phyloP scores from a whole-genome alignment of 129 eudicot genomes.

The Saposhnikovia divaricata region DNA sequence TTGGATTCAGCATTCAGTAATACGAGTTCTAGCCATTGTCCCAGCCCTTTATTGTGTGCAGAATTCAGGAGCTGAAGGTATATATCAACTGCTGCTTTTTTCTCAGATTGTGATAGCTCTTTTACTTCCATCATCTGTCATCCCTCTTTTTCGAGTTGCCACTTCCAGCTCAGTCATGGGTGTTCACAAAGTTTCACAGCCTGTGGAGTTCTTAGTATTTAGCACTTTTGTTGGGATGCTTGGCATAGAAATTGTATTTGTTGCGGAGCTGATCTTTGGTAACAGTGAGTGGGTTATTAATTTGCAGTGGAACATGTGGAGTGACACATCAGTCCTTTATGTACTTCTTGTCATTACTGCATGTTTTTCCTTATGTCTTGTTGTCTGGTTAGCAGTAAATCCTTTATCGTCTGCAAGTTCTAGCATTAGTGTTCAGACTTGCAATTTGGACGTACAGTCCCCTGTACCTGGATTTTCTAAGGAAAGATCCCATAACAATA shows the following conservation, averaged over 20 bases:
- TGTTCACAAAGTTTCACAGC: constrained; percentile 38
- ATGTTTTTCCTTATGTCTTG: constrained; percentile 38
- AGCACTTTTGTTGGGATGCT: constrained; percentile 65
- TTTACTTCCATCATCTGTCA: constrained; percentile 81
- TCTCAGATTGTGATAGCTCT: constrained; percentile 78
- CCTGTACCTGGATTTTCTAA: constrained; percentile 22
- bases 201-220: constrained; percentile 46
- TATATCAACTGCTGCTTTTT: constrained; percentile 69
- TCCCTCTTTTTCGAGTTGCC: constrained; percentile 83
- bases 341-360: constrained; percentile 45
- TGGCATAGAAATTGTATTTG: constrained; percentile 48
- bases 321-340: constrained; percentile 37
- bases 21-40: constrained; percentile 57
- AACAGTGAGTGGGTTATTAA: constrained; percentile 77
- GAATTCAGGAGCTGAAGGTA: constrained; percentile 83
- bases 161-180: constrained; percentile 82
- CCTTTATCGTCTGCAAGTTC: constrained; percentile 71
- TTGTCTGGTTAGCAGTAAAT: constrained; percentile 76
- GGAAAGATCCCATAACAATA: constrained; percentile 25
- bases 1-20: constrained; percentile 81
- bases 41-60: constrained; percentile 71
- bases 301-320: constrained; percentile 65
- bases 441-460: constrained; percentile 32
- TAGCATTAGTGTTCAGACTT: constrained; percentile 30
- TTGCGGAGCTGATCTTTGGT: constrained; percentile 84